phyloP scores from a whole-genome alignment of 768 basidiomycete species.

The Punctularia strigosozonata region DNA sequence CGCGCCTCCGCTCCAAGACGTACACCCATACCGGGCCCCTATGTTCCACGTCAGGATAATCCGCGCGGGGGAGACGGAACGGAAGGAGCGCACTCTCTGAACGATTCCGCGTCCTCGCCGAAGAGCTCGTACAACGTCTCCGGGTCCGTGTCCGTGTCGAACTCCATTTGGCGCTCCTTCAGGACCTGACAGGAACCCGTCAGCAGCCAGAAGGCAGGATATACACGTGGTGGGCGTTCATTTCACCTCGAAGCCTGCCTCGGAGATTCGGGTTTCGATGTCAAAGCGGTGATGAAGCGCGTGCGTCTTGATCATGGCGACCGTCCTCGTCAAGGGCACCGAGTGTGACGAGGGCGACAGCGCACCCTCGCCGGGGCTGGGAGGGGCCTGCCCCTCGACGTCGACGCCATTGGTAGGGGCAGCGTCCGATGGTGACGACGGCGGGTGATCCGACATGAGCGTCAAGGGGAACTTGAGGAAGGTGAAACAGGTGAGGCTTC shows the following conservation, averaged over 20 bases:
- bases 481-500: too few relatives aligned
- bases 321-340: conserved; percentile 37
- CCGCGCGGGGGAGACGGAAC: not conserved
- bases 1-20: conserved; percentile 71
- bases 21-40: conserved; percentile 90
- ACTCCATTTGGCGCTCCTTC: conserved; percentile 84
- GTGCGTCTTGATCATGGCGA: conserved; percentile 78
- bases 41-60: not conserved
- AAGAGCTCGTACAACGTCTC: conserved; percentile 73
- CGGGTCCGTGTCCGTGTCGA: conserved; percentile 73
- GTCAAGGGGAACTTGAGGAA: too few relatives aligned
- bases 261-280: conserved; percentile 68
- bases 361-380: too few relatives aligned
- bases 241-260: conserved; percentile 72
- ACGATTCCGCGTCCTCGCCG: conserved; percentile 60
- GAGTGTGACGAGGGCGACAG: conserved; percentile 5
- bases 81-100: conserved; percentile 55
- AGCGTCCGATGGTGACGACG: too few relatives aligned
- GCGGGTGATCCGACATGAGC: too few relatives aligned
- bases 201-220: conserved; percentile 5
- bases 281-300: conserved; percentile 65
- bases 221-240: not conserved
- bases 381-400: too few relatives aligned
- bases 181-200: conserved; percentile 43
- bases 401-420: too few relatives aligned